Conservation (phyloP, 1,284 basidiomycete species). For the Cerioporus squamosus region DNA sequence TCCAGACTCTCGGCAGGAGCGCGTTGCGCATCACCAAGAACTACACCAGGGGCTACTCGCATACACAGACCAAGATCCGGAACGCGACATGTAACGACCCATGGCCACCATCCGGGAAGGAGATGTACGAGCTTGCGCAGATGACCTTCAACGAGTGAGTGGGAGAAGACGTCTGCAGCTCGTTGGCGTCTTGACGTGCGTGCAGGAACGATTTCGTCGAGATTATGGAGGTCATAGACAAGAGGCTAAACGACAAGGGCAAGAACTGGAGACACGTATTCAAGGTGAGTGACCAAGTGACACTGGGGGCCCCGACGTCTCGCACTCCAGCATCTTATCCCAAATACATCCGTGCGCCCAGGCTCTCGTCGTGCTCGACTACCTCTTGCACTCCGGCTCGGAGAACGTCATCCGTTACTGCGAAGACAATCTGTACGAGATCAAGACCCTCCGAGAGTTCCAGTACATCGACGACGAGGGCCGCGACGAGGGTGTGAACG, state of each 20-base stretch:
- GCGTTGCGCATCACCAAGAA: slow-evolving; percentile 87
- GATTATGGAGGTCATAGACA: slow-evolving; percentile 99
- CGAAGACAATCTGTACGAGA: slow-evolving; percentile 93
- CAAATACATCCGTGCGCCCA: too few species aligned
- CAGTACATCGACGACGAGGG: slow-evolving; percentile 94
- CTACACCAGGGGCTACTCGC: slow-evolving; percentile 92
- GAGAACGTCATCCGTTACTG: slow-evolving; percentile 98
- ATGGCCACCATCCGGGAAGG: slow-evolving; percentile 94
- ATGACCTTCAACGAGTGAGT: slow-evolving; percentile 94
- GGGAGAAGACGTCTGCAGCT: not conserved
- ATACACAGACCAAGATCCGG: slow-evolving; percentile 90
- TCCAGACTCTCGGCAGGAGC: slow-evolving; percentile 55
- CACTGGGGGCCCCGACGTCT: too few species aligned
- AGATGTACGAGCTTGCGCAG: slow-evolving; percentile 98
- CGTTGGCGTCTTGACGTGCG: not conserved
- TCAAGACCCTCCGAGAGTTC: slow-evolving; percentile 99
- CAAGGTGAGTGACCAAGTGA: slow-evolving; percentile 80
- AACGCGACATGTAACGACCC: slow-evolving; percentile 98
- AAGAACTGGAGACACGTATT: slow-evolving; percentile 99
- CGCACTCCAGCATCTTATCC: too few species aligned
- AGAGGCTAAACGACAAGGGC: slow-evolving; percentile 97
- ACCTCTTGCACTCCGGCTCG: slow-evolving; percentile 92
- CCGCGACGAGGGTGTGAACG: slow-evolving; percentile 95
- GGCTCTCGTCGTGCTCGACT: slow-evolving; percentile 94
- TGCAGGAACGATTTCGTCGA: slow-evolving; percentile 92